phyloP scores from a whole-genome alignment of 108 stramenopile genomes.

The Fistulifera pelliculosa region DNA sequence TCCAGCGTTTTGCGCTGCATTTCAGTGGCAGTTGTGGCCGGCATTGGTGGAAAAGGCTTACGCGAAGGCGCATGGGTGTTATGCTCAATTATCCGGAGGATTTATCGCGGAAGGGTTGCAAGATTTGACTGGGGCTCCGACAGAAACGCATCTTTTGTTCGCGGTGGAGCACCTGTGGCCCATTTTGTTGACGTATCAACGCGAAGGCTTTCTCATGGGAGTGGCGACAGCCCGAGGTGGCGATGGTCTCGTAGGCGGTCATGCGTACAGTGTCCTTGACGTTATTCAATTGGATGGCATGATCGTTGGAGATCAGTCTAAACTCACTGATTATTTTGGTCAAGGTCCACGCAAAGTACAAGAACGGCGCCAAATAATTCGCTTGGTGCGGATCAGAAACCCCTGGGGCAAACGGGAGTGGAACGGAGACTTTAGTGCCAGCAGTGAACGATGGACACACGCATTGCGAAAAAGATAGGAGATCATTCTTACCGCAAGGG shows the following conservation, averaged over 20 bases:
- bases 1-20: constrained; percentile 11
- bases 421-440: constrained; percentile 51
- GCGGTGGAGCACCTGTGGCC: constrained; percentile 51
- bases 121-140: constrained; percentile 77
- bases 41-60: constrained; percentile 95
- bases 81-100: constrained; percentile 66
- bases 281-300: constrained; percentile 68
- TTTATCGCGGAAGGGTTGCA: constrained; percentile 77
- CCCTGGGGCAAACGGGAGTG: constrained; percentile 75
- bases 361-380: constrained; percentile 25
- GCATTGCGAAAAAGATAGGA: constrained; percentile 23
- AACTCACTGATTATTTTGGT: constrained; percentile 47
- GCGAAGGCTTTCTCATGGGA: constrained; percentile 62
- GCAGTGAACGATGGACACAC: constrained; percentile 23
- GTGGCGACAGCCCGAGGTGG: constrained; percentile 50
- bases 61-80: constrained; percentile 86
- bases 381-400: constrained; percentile 74
- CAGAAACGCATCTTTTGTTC: constrained; percentile 21
- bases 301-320: constrained; percentile 24
- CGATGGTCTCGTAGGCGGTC: constrained; percentile 76
- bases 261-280: constrained; percentile 92
- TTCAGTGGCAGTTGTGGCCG: constrained; percentile 82
- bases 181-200: constrained; percentile 35
- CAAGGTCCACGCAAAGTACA: constrained; percentile 30
- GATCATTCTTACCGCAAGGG: constrained; percentile 16